Conservation (phyloP, 1,284 basidiomycete genomes). For the Meira nashicola region DNA sequence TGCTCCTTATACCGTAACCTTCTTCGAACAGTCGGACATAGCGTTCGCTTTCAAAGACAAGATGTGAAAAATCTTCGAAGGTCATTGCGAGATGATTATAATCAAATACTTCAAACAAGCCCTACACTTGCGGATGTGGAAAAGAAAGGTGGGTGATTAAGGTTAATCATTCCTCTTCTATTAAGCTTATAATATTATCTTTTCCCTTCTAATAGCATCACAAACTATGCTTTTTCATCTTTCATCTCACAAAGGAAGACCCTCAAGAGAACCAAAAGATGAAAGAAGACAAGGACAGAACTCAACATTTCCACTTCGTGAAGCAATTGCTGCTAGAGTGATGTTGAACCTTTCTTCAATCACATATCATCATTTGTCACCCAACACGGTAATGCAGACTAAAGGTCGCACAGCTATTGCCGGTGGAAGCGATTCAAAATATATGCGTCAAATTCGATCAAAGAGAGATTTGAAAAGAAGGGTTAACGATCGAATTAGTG, state of each 20-base stretch:
- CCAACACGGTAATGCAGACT: neutral
- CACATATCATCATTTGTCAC: slow-evolving; percentile 5
- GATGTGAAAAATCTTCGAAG: neutral
- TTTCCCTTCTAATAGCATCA: neutral
- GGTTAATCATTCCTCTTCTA: neutral
- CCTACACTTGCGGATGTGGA: neutral
- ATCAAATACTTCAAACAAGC: neutral
- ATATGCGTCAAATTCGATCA: neutral
- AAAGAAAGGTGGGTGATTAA: neutral
- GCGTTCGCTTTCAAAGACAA: neutral
- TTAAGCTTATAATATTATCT: neutral
- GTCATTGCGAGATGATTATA: neutral
- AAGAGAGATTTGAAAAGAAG: neutral
- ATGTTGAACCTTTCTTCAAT: neutral
- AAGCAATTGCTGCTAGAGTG: neutral
- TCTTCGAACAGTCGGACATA: neutral
- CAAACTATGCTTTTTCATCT: neutral
- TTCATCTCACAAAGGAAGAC: slow-evolving; percentile 3
- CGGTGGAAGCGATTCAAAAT: neutral
- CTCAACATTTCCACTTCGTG: no score
- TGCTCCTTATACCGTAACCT: neutral
- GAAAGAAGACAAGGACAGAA: neutral
- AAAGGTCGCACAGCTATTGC: neutral
- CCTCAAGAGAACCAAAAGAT: neutral
- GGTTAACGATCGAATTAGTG: neutral